Conservation (phyloP, 345 rosid species). For the Camelina neglecta region DNA sequence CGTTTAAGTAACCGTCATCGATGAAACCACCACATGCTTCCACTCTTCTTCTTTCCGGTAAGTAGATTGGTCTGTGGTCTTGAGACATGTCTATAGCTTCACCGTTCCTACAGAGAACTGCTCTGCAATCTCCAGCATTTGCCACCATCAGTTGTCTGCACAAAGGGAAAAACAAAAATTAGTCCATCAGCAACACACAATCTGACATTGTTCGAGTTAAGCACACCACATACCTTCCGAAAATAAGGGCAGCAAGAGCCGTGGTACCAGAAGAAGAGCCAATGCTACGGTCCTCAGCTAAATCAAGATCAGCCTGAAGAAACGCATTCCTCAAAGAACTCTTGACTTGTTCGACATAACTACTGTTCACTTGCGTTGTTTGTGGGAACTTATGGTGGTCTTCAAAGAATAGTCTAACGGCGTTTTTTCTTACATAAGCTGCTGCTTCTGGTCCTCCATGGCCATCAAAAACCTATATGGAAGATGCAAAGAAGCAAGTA, state of each 20-base stretch:
- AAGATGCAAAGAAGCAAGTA: not conserved
- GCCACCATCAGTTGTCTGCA: constrained; percentile 77
- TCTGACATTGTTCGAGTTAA: not conserved
- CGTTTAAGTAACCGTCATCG: constrained; percentile 77
- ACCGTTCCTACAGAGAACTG: constrained; percentile 82
- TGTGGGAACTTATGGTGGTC: constrained; percentile 68
- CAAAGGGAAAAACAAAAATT: not conserved
- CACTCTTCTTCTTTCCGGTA: constrained; percentile 71
- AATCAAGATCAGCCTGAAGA: constrained; percentile 72
- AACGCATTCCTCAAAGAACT: constrained; percentile 60
- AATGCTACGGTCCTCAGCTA: constrained; percentile 65
- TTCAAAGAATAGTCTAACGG: constrained; percentile 69
- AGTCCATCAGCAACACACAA: constrained; percentile 2
- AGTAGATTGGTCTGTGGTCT: constrained; percentile 72
- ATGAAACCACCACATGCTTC: constrained; percentile 66
- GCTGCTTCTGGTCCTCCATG: constrained; percentile 97
- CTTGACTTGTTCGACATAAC: constrained; percentile 58
- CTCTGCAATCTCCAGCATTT: constrained; percentile 89
- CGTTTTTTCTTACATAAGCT: constrained; percentile 71
- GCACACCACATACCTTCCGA: constrained; percentile 43
- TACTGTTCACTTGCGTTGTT: constrained; percentile 52
- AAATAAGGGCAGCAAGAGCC: constrained; percentile 71
- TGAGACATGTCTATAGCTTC: constrained; percentile 76
- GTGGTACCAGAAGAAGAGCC: constrained; percentile 87
- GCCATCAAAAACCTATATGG: constrained; percentile 69